These are phyloP conservation scores for Amauroascus verrucosus DNA, from an alignment of 2,329 filamentous ascomycete species.

Conservation along the genomic window DNA sequence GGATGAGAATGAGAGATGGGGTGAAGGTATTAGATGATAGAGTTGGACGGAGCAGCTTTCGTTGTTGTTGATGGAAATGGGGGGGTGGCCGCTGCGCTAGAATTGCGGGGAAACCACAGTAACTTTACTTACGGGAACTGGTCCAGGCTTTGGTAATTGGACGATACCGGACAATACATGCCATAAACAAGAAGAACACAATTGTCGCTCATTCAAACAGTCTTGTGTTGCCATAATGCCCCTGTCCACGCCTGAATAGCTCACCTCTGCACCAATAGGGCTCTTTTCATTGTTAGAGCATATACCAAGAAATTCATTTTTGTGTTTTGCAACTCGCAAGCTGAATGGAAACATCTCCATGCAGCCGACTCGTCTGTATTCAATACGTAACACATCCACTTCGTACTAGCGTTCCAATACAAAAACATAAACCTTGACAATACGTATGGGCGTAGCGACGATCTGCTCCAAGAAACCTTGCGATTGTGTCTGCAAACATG, in stretches of 20 bases:
- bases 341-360: not conserved
- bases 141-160: not conserved
- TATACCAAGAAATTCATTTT: too few species aligned
- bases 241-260: too few species aligned
- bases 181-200: not conserved
- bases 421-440: not conserved
- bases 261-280: too few species aligned
- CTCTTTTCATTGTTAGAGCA: too few species aligned
- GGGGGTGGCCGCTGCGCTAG: not conserved
- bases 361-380: not conserved
- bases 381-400: not conserved
- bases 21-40: not conserved
- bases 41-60: not conserved
- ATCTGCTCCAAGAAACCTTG: slow-evolving; percentile 5
- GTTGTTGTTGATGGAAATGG: not conserved
- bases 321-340: too few species aligned
- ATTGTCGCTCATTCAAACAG: not conserved
- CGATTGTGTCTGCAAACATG: not conserved
- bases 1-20: not conserved
- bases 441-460: not conserved
- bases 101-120: slow-evolving; percentile 9
- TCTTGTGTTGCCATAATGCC: too few species aligned
- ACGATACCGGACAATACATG: not conserved
- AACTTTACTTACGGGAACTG: slow-evolving; percentile 1
- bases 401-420: not conserved